Evolutionary conservation across 169 alveolate genomes (phyloP).

Genomic region (Theileria annulata): DNA sequence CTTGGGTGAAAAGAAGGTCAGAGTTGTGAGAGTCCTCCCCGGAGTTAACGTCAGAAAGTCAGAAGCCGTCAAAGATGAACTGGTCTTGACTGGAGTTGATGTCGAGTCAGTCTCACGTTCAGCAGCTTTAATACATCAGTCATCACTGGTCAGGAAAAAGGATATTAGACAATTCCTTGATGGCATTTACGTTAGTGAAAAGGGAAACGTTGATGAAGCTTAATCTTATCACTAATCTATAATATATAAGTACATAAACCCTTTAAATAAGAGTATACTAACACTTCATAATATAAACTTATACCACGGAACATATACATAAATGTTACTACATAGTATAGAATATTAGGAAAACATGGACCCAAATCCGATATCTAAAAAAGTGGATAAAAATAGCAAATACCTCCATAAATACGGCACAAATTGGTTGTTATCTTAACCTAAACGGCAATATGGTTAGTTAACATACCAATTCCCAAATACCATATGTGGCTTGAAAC

Average conservation of each 20-base stretch:
- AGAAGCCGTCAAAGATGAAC: slow-evolving; percentile 93
- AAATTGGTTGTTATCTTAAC: slow-evolving; percentile 70
- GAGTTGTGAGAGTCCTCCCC: slow-evolving; percentile 89
- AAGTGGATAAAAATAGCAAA: background rate
- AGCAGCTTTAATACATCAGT: slow-evolving; percentile 97
- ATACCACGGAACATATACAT: background rate
- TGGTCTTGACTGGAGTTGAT: slow-evolving; percentile 96
- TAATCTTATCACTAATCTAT: background rate
- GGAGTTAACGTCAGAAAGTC: slow-evolving; percentile 93
- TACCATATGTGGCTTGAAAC: slow-evolving; percentile 79
- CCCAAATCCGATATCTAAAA: slow-evolving; percentile 58
- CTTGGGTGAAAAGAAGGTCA: slow-evolving; percentile 97
- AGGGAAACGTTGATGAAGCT: slow-evolving; percentile 81
- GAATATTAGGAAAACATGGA: slow-evolving; percentile 36
- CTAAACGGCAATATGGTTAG: slow-evolving; percentile 31
- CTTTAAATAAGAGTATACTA: background rate
- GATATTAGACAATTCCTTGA: slow-evolving; percentile 99
- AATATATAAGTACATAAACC: background rate
- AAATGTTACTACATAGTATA: background rate
- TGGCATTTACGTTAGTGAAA: slow-evolving; percentile 98
- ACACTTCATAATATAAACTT: background rate
- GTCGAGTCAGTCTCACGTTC: slow-evolving; percentile 95
- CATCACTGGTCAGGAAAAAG: slow-evolving; percentile 95
- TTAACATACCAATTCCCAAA: slow-evolving; percentile 81
- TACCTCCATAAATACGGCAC: slow-evolving; percentile 76